A percentile compares a stretch with the other conserved stretches of the same genome.
These are phyloP conservation scores for Rhodotorula sp. DNA, from an alignment of 1,284 basidiomycete genomes.

Conservation along the genomic window DNA sequence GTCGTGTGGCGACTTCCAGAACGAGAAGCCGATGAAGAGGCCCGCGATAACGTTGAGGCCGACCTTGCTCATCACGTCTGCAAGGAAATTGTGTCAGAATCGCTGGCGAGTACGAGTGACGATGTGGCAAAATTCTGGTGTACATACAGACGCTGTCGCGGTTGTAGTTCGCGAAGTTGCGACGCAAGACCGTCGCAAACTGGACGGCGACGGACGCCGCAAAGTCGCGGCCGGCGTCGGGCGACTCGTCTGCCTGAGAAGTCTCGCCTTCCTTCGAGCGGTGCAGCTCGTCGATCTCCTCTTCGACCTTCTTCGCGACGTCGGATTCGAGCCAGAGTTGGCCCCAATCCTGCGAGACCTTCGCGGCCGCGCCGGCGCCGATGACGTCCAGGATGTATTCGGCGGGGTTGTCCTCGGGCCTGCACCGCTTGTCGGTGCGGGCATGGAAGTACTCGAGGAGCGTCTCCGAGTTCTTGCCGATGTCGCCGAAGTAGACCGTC, in stretches of 20 bases:
- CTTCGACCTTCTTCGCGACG: slow-evolving; percentile 51
- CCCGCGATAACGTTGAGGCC: slow-evolving; percentile 52
- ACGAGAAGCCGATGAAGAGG: slow-evolving; percentile 56
- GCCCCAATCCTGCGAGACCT: slow-evolving; percentile 71
- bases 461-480: slow-evolving; percentile 56
- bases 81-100: not conserved
- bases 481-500: slow-evolving; percentile 73
- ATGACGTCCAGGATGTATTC: slow-evolving; percentile 61
- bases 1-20: slow-evolving; percentile 66
- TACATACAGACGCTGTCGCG: slow-evolving; percentile 48
- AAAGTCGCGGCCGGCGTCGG: slow-evolving; percentile 45
- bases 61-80: slow-evolving; percentile 52
- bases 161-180: slow-evolving; percentile 46
- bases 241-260: slow-evolving; percentile 42
- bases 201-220: slow-evolving; percentile 45
- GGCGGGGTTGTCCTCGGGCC: slow-evolving; percentile 56
- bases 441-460: slow-evolving; percentile 63
- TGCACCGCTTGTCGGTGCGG: slow-evolving; percentile 55
- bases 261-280: slow-evolving; percentile 27
- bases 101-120: not conserved
- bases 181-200: slow-evolving; percentile 38
- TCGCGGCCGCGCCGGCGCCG: slow-evolving; percentile 67
- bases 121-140: slow-evolving; percentile 14
- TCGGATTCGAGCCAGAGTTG: slow-evolving; percentile 64
- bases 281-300: slow-evolving; percentile 53